Evolutionary conservation across 108 stramenopile genomes (phyloP), one percentile per base, ranked within the genome.

Genomic region (Schizochytrium sp.): DNA sequence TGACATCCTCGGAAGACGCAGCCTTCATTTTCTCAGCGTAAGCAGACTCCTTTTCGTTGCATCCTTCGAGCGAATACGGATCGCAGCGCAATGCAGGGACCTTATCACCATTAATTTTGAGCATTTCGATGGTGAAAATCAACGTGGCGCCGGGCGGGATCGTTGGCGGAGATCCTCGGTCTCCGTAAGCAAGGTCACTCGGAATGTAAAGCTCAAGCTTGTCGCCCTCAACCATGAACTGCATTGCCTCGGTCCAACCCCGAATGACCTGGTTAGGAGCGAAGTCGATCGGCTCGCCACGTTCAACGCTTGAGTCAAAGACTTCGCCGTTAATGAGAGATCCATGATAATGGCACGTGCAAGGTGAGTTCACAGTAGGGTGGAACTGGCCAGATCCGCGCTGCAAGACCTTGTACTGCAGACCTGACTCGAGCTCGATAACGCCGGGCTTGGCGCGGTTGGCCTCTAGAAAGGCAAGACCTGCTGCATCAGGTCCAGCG

Each of bases 241-340:
- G 76, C 76, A 83, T 83, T 91, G 94, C 94, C 93, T 92, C 96
- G 83, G 93, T 95, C 93, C 89, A 94, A 61, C 95, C 94, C 72
- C 93, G 93, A 91, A 97, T 96, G 50, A 98, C 96, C 93, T 98
- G 97, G 87, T 96, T 96, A 19, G 97, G 97, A 28, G 96, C 96
- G 88, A 96, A 97, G 10, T 96, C 94, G 4, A 95, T 95, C 4
- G 97, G 97, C 4, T 72, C n/a, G 41, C 95, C 97, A 15, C 97
- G 95, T 8, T 95, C 92, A 87, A 97, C 97, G 59, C 93, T 93
- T 38, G 94, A 94, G 90, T 97, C 97, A 88, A 98, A 97, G 49
- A 94, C 92, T 15, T 95, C 95, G 4, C 97, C 97, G 93, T 96
- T 95, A 57, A 96, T 93, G 42, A 98, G 89, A 17, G 94, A 95